A percentile compares a stretch with the other conserved stretches of the same genome.
These are phyloP conservation scores for Buxus sempervirens DNA, from an alignment of 164 flowering plant species.

Conservation along the genomic window DNA sequence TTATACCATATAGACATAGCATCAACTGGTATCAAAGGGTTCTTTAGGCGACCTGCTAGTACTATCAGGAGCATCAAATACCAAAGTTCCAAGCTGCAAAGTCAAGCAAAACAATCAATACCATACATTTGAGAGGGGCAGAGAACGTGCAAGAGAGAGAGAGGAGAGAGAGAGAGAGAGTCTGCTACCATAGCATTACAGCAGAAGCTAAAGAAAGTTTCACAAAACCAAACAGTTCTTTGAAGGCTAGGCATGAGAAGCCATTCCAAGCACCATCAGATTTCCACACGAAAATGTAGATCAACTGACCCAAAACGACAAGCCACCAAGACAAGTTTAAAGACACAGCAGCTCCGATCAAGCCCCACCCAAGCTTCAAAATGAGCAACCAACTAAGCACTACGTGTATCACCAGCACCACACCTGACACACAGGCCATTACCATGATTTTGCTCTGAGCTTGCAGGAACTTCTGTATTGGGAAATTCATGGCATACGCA, in stretches of 20 bases:
- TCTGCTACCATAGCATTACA: conserved; percentile 55
- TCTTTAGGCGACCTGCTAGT: conserved; percentile 41
- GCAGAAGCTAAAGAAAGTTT: conserved; percentile 72
- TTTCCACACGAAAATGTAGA: conserved; percentile 50
- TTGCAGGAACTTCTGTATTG: conserved; percentile 62
- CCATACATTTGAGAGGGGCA: neutral
- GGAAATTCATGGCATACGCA: conserved; percentile 57
- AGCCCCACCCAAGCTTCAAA: conserved; percentile 42
- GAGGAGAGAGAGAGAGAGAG: conserved; percentile 6
- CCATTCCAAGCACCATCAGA: conserved; percentile 69
- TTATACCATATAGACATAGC: conserved; percentile 57
- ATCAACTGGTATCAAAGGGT: conserved; percentile 57
- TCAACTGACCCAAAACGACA: conserved; percentile 37
- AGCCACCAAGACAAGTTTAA: conserved; percentile 61
- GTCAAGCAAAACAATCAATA: neutral
- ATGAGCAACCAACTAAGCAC: conserved; percentile 58
- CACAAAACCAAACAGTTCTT: conserved; percentile 50
- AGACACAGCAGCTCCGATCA: conserved; percentile 55
- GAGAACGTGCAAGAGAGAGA: neutral
- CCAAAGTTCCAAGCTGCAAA: conserved; percentile 61
- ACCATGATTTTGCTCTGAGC: conserved; percentile 55
- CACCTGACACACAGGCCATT: conserved; percentile 43
- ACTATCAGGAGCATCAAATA: conserved; percentile 59
- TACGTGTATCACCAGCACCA: conserved; percentile 43
- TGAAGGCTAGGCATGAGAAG: conserved; percentile 57